Percentiles rank a stretch among this genome's conserved stretches.
Evolutionary conservation across 164 flowering plant species (phyloP).

Genomic region (Kalanchoe fedtschenkoi): DNA sequence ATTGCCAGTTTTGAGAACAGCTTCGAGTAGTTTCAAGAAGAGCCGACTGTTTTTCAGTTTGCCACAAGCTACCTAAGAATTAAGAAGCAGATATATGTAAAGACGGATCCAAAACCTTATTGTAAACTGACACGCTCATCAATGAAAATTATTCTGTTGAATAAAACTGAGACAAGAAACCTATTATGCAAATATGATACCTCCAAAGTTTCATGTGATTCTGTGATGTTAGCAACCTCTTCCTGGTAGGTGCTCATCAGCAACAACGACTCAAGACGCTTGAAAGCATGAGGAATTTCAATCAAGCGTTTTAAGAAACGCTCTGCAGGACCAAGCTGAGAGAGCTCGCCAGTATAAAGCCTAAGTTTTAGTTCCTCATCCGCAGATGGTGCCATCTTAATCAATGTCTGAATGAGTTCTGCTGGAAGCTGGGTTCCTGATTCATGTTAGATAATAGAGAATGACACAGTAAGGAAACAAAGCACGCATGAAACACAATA

Average conservation of each 20-base stretch:
- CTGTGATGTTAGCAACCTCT: constrained; percentile 32
- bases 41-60: constrained; percentile 76
- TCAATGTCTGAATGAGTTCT: constrained; percentile 59
- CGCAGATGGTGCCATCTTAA: constrained; percentile 66
- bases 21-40: constrained; percentile 77
- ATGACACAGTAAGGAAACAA: background rate
- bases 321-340: constrained; percentile 65
- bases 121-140: too few species aligned
- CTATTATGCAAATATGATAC: too few species aligned
- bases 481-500: background rate
- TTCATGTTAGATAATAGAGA: background rate
- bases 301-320: constrained; percentile 57
- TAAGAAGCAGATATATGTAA: background rate
- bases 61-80: constrained; percentile 51
- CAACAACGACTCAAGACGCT: constrained; percentile 50
- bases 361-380: constrained; percentile 76
- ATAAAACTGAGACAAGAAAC: too few species aligned
- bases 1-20: constrained; percentile 91
- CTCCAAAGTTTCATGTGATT: constrained; percentile 52
- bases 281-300: constrained; percentile 62
- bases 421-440: constrained; percentile 65
- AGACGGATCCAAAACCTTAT: too few species aligned
- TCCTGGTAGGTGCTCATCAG: constrained; percentile 48
- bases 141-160: too few species aligned
- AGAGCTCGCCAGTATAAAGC: constrained; percentile 39